These are phyloP conservation scores for Leccinellum luteum DNA, from an alignment of 768 basidiomycete species.

Conservation along the genomic window DNA sequence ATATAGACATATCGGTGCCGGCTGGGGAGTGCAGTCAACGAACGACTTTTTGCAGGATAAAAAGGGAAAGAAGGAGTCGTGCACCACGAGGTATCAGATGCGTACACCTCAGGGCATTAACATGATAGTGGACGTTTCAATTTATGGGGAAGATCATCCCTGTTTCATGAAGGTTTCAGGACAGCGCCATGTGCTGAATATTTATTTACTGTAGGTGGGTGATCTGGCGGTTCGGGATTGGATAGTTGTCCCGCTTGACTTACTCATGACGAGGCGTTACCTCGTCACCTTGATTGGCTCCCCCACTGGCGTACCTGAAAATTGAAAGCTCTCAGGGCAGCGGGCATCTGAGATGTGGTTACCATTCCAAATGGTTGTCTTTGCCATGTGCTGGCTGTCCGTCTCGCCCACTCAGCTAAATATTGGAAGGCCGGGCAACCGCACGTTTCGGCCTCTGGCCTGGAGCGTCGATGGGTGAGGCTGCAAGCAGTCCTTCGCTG, in stretches of 20 bases:
- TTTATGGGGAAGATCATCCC: neutral
- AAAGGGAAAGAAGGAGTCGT: neutral
- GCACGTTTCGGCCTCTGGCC: neutral
- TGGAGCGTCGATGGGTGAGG: neutral
- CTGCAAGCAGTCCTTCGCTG: neutral
- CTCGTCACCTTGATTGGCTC: neutral
- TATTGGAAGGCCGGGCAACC: neutral
- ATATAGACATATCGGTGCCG: neutral
- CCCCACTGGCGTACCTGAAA: neutral
- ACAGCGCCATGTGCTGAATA: neutral
- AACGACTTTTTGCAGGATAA: neutral
- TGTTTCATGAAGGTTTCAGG: conserved; percentile 11
- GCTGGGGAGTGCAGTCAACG: neutral
- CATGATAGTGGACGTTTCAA: neutral
- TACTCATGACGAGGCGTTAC: neutral
- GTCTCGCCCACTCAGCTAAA: neutral
- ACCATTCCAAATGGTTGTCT: neutral
- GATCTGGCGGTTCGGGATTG: neutral
- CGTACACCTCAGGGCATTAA: neutral
- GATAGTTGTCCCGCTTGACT: neutral
- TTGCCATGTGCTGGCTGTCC: neutral
- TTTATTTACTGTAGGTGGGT: neutral
- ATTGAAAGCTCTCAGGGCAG: neutral
- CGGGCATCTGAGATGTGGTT: neutral
- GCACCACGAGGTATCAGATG: neutral